A percentile compares a stretch with the other conserved stretches of the same genome.
Conservation (phyloP, 2,329 filamentous ascomycete species). For the Trichoderma sp. region DNA sequence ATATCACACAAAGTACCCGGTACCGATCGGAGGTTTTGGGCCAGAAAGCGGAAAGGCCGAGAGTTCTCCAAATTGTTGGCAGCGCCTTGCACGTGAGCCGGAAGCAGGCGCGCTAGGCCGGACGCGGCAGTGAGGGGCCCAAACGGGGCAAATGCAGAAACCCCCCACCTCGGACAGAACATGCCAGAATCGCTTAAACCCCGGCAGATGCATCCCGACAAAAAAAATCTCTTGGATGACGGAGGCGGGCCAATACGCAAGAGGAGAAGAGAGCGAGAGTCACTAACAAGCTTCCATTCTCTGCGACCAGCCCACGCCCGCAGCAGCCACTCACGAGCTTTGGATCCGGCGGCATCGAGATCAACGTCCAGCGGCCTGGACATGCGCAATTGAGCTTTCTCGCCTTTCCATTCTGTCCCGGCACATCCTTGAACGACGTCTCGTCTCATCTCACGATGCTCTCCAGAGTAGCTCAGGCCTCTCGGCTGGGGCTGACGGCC, state of each 20-base stretch:
- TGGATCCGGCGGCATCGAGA: conserved; percentile 11
- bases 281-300: background rate
- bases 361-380: conserved; percentile 7
- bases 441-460: conserved; percentile 44
- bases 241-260: conserved; percentile 22
- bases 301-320: background rate
- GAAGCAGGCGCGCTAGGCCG: background rate
- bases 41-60: background rate
- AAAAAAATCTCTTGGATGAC: conserved; percentile 27
- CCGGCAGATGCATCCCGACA: conserved; percentile 1
- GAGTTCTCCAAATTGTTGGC: conserved; percentile 12
- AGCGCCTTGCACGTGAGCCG: conserved; percentile 20
- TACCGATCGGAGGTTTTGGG: conserved; percentile 21
- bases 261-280: conserved; percentile 9
- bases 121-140: conserved; percentile 11
- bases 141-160: conserved; percentile 17
- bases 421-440: background rate
- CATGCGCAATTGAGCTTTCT: conserved; percentile 24
- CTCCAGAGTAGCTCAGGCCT: conserved; percentile 42
- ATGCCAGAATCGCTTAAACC: conserved; percentile 26
- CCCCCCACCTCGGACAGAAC: conserved; percentile 20
- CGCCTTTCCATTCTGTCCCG: background rate
- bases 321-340: conserved; percentile 2
- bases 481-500: conserved; percentile 41
- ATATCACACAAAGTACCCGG: conserved; percentile 5